Evolutionary conservation across 768 basidiomycete genomes (phyloP), one percentile per base, ranked within the genome.

Genomic region (Boletus pseudo-olivaceus): DNA sequence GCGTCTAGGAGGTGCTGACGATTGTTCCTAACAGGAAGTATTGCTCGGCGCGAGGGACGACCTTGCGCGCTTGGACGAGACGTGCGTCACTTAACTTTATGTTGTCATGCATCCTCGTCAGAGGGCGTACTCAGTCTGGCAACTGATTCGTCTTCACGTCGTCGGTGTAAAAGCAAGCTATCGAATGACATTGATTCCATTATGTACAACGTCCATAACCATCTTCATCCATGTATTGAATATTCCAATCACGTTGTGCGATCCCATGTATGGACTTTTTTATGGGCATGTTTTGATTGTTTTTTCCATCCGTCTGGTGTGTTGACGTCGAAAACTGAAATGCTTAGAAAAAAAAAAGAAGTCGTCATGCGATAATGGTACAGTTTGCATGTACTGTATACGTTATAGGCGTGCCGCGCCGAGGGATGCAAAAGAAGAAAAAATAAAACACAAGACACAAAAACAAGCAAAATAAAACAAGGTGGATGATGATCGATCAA

Each of bases 31-130:
- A 38, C 53, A 82, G 80, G 79, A 82, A 39, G 75, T 81, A 7
- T 67, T 82, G 46, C 63, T 83, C 4, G 73, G 74, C 15, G 78
- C 81, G 5, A 78, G 78, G 58, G 79, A 81, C n/a, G 81, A 82
- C 50, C 69, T 83, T 12, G 66, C 75, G n/a, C 72, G 75, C 51
- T 63, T 81, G 49, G 78, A 77, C 32, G 69, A 65, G 20, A 35
- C 56, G 14, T 53, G 47, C 7, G 60, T 61, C n/a, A 14, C 53
- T n/a, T 63, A 55, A 48, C 37, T 8, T 43, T 17, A 3, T 45
- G 7, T 12, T 44, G 27, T 29, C 1, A 7, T 29, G 11, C 15
- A 29, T 29, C 27, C 12, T 40, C 8, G 23, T 8, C 23, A 2
- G 23, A 26, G 7, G 4, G 7, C 15, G 6, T 44, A 41, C 4